phyloP scores from a whole-genome alignment of 2,329 filamentous ascomycete genomes.

The Xylariaceae sp. region DNA sequence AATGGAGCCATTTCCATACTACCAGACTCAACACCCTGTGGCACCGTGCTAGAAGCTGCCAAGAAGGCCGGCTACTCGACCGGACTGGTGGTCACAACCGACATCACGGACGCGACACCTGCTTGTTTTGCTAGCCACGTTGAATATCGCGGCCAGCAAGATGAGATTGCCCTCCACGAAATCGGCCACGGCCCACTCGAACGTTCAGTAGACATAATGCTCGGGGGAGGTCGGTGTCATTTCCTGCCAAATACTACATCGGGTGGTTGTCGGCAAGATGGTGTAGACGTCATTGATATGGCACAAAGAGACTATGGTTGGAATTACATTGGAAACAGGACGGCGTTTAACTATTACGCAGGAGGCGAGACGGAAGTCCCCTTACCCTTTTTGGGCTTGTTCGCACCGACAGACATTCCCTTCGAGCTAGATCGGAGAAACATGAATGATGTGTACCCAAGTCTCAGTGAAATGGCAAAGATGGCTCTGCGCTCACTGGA shows the following conservation, averaged over 20 bases:
- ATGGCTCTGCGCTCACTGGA: constrained; percentile 78
- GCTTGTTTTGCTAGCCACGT: constrained; percentile 93
- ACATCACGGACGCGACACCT: constrained; percentile 92
- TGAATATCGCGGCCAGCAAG: constrained; percentile 74
- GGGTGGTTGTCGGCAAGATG: constrained; percentile 79
- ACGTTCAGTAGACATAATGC: constrained; percentile 83
- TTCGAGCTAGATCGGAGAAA: constrained; percentile 88
- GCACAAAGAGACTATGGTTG: constrained; percentile 76
- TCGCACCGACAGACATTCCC: constrained; percentile 79
- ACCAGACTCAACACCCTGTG: constrained; percentile 82
- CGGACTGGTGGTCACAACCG: constrained; percentile 89
- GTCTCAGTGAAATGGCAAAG: constrained; percentile 84
- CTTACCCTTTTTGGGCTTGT: constrained; percentile 83
- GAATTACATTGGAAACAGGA: constrained; percentile 70
- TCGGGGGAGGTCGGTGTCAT: constrained; percentile 90
- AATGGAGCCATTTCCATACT: constrained; percentile 93
- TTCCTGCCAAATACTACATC: constrained; percentile 80
- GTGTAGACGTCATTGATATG: constrained; percentile 69
- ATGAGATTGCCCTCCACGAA: constrained; percentile 90
- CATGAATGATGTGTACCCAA: constrained; percentile 78
- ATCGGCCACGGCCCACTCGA: constrained; percentile 84
- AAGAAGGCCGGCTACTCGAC: constrained; percentile 90
- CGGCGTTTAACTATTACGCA: constrained; percentile 72
- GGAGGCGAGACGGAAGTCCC: constrained; percentile 61
- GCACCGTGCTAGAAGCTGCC: constrained; percentile 88